Evolutionary conservation across 1,284 basidiomycete species (phyloP).

Genomic region (Sphaerobolus stellatus): DNA sequence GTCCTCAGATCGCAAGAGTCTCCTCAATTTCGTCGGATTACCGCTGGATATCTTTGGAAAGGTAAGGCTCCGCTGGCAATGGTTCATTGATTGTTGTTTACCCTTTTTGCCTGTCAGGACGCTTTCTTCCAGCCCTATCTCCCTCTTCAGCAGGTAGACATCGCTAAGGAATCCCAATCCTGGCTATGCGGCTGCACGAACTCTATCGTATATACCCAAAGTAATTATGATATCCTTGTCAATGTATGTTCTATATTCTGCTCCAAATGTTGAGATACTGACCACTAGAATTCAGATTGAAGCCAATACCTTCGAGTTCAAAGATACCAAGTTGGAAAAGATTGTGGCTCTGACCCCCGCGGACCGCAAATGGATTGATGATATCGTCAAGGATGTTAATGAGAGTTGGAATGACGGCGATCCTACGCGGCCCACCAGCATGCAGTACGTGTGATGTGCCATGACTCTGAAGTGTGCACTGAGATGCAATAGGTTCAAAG

Average conservation of each 20-base stretch:
- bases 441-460: slow-evolving; percentile 54
- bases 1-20: slow-evolving; percentile 89
- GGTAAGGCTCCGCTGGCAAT: slow-evolving; percentile 38
- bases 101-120: slow-evolving; percentile 46
- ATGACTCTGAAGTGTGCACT: background rate
- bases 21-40: slow-evolving; percentile 89
- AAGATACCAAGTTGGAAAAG: slow-evolving; percentile 78
- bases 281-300: slow-evolving; percentile 75
- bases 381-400: slow-evolving; percentile 77
- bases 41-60: slow-evolving; percentile 87
- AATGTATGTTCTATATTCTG: slow-evolving; percentile 60
- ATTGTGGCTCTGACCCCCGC: slow-evolving; percentile 82
- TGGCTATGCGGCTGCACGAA: slow-evolving; percentile 96
- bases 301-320: slow-evolving; percentile 79
- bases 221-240: slow-evolving; percentile 88
- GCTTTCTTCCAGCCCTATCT: slow-evolving; percentile 98
- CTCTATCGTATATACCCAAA: slow-evolving; percentile 92
- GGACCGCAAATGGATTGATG: slow-evolving; percentile 96
- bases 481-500: slow-evolving; percentile 64
- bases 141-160: slow-evolving; percentile 92
- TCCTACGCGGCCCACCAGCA: slow-evolving; percentile 50
- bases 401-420: slow-evolving; percentile 73
- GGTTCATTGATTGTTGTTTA: background rate
- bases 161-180: slow-evolving; percentile 74
- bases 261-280: slow-evolving; percentile 7